Percentiles rank a stretch among this genome's conserved stretches.
phyloP scores from a whole-genome alignment of 805 yeast genomes.

The Metschnikowia noctiluminum region DNA sequence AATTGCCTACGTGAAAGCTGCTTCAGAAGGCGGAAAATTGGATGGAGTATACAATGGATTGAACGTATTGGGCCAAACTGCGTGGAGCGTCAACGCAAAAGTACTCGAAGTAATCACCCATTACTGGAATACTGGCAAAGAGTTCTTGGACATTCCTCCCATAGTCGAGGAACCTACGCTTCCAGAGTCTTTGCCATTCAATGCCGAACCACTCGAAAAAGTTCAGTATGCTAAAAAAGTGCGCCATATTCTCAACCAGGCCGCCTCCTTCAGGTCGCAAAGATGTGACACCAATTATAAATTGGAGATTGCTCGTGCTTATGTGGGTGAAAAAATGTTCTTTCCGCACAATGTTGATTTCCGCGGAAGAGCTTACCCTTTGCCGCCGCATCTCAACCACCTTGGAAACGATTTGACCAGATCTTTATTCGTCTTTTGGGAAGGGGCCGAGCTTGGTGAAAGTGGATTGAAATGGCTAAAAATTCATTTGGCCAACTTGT shows the following conservation, averaged over 20 bases:
- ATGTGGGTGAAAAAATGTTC: constrained; percentile 68
- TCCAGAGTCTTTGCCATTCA: constrained; percentile 51
- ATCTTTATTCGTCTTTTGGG: constrained; percentile 71
- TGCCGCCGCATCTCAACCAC: constrained; percentile 78
- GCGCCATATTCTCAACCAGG: constrained; percentile 54
- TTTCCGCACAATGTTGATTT: constrained; percentile 82
- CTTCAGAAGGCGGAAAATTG: constrained; percentile 65
- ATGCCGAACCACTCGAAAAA: constrained; percentile 69
- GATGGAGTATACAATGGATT: constrained; percentile 68
- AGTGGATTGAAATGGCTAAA: constrained; percentile 71
- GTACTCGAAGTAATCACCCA: constrained; percentile 66
- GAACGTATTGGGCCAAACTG: constrained; percentile 56
- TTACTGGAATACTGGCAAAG: constrained; percentile 85
- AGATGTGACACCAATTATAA: constrained; percentile 94
- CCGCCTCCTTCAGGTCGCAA: constrained; percentile 70
- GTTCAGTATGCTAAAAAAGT: constrained; percentile 66
- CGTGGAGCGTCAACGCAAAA: constrained; percentile 86
- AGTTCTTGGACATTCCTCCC: constrained; percentile 69
- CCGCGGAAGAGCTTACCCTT: constrained; percentile 81
- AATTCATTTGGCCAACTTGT: constrained; percentile 69
- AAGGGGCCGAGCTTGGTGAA: constrained; percentile 65
- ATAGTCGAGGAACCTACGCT: constrained; percentile 41
- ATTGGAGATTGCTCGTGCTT: constrained; percentile 91
- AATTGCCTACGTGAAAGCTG: constrained; percentile 80
- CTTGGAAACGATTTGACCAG: constrained; percentile 77